Evolutionary conservation across 2,329 filamentous ascomycete species (phyloP).

Genomic region (Botrytis elliptica): DNA sequence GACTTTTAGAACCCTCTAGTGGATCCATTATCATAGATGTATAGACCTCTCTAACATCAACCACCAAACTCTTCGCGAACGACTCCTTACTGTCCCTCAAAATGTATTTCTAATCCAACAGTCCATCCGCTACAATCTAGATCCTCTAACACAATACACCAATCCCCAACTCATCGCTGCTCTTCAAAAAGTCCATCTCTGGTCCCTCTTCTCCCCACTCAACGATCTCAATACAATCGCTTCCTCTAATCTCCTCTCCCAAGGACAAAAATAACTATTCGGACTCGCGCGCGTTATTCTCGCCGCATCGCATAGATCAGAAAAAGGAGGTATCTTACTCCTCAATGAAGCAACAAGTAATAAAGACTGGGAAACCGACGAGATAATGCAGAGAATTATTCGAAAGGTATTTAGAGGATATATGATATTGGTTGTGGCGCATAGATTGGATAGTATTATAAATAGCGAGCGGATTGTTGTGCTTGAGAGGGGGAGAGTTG

Average conservation of each 20-base stretch:
- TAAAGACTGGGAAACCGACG: constrained; percentile 47
- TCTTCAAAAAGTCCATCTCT: background rate
- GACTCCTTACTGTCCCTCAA: background rate
- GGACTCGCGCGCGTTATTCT: background rate
- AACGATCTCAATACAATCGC: background rate
- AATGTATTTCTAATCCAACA: background rate
- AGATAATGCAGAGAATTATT: constrained; percentile 54
- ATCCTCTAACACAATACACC: background rate
- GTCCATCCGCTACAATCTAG: background rate
- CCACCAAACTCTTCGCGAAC: background rate
- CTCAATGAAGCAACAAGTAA: background rate
- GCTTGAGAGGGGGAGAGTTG: constrained; percentile 43
- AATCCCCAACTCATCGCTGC: background rate
- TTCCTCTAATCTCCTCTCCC: background rate
- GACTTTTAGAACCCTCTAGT: constrained; percentile 45
- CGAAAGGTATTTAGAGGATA: constrained; percentile 51
- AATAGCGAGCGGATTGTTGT: constrained; percentile 52
- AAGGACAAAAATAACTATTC: background rate
- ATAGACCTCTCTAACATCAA: background rate
- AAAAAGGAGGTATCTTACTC: background rate
- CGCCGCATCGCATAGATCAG: background rate
- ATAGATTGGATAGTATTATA: constrained; percentile 45
- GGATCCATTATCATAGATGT: constrained; percentile 34
- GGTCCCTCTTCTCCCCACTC: background rate
- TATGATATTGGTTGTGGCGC: constrained; percentile 49